Evolutionary conservation across 148 eudicot species (phyloP).

Genomic region (Dysphania ambrosioides): DNA sequence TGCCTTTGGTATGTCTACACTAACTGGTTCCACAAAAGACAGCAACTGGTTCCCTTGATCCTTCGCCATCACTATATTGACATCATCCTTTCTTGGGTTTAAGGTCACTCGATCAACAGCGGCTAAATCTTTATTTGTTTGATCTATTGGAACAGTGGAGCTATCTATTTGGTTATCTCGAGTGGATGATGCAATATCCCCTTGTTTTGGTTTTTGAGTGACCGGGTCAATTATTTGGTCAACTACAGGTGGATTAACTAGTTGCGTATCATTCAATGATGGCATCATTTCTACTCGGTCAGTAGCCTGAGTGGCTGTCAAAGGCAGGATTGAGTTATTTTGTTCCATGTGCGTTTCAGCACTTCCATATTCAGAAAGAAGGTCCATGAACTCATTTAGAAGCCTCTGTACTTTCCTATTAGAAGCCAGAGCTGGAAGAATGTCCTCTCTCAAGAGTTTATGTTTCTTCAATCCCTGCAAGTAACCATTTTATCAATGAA

Average conservation of each 20-base stretch:
- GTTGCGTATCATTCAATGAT: conserved; percentile 25
- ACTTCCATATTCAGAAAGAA: conserved; percentile 76
- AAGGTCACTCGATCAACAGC: conserved; percentile 22
- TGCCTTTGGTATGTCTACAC: conserved; percentile 21
- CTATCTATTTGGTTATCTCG: conserved; percentile 21
- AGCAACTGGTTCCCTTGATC: conserved; percentile 12
- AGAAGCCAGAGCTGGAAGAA: conserved; percentile 95
- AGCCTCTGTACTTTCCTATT: conserved; percentile 88
- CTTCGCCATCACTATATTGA: conserved; percentile 13
- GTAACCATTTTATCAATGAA: conserved; percentile 9
- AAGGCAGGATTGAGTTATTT: conserved; percentile 22
- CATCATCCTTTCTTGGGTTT: conserved; percentile 14
- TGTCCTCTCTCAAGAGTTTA: conserved; percentile 85
- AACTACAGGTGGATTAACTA: conserved; percentile 18
- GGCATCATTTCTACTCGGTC: conserved; percentile 23
- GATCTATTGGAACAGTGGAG: neutral
- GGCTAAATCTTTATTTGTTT: conserved; percentile 11
- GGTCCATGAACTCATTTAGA: conserved; percentile 91
- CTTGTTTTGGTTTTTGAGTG: conserved; percentile 3
- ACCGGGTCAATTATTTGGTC: conserved; percentile 15
- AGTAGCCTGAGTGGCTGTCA: conserved; percentile 17
- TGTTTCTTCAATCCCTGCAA: conserved; percentile 89
- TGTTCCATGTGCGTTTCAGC: conserved; percentile 32
- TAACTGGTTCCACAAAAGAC: conserved; percentile 26
- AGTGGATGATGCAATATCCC: conserved; percentile 15